phyloP scores from a whole-genome alignment of 768 basidiomycete species.

The Naganishia randhawae region DNA sequence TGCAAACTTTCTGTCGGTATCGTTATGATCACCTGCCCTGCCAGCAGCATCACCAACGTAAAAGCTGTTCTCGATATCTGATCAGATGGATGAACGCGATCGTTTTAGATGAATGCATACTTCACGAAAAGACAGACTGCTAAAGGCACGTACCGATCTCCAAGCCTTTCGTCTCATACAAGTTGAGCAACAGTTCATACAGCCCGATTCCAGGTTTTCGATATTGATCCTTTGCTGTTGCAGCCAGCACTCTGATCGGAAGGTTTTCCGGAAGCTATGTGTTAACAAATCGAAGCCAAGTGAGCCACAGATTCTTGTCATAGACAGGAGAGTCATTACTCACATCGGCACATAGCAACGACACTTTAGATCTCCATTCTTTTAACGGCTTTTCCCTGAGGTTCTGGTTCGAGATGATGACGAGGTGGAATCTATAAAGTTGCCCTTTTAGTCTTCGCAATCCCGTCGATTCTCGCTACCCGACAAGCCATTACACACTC shows the following conservation, averaged over 20 bases:
- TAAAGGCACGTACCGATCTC: slow-evolving; percentile 59
- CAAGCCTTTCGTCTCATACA: slow-evolving; percentile 61
- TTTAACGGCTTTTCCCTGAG: slow-evolving; percentile 54
- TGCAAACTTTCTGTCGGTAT: slow-evolving; percentile 82
- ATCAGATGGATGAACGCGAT: neutral
- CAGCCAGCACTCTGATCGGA: slow-evolving; percentile 76
- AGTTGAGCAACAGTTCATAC: slow-evolving; percentile 67
- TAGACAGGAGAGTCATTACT: slow-evolving; percentile 50
- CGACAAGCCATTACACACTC: slow-evolving; percentile 30
- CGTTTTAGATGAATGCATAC: neutral
- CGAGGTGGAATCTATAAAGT: slow-evolving; percentile 43
- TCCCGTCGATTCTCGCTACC: neutral
- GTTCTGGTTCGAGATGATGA: slow-evolving; percentile 76
- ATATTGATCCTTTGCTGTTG: slow-evolving; percentile 67
- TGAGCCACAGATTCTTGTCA: neutral
- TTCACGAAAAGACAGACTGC: neutral
- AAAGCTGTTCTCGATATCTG: slow-evolving; percentile 66
- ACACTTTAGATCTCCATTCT: slow-evolving; percentile 74
- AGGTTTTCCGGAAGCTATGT: slow-evolving; percentile 61
- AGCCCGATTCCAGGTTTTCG: slow-evolving; percentile 86
- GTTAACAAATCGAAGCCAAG: neutral
- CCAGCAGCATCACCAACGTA: slow-evolving; percentile 91
- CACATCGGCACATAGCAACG: slow-evolving; percentile 59
- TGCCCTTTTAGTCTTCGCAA: neutral
- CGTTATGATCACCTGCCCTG: slow-evolving; percentile 67